phyloP scores from a whole-genome alignment of 805 yeast species.

The Myxozyma monticola region DNA sequence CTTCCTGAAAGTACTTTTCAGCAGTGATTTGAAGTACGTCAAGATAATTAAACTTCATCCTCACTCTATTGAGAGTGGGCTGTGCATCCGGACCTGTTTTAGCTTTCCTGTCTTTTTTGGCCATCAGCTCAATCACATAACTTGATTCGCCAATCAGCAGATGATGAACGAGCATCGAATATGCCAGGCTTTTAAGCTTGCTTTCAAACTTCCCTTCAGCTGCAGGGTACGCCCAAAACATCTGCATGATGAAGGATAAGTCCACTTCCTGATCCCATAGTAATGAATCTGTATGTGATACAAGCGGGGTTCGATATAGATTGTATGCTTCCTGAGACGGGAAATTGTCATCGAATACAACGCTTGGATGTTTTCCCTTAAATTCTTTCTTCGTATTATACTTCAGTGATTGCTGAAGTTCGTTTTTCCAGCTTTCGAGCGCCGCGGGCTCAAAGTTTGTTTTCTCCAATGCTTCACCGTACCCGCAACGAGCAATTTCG shows the following conservation, averaged over 20 bases:
- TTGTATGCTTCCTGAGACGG: slow-evolving; percentile 9
- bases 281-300: not conserved
- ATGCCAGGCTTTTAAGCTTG: too few relatives aligned
- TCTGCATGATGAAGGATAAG: not conserved
- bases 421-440: slow-evolving; percentile 24
- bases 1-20: too few relatives aligned
- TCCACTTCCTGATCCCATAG: not conserved
- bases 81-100: too few relatives aligned
- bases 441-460: slow-evolving; percentile 2
- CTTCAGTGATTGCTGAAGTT: slow-evolving; percentile 11
- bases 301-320: not conserved
- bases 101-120: not conserved
- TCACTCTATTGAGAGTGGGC: too few relatives aligned
- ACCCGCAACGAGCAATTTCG: slow-evolving; percentile 31
- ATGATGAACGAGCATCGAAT: too few relatives aligned
- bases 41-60: too few relatives aligned
- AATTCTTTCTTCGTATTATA: slow-evolving; percentile 16
- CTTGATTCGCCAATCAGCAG: not conserved
- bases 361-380: slow-evolving; percentile 11
- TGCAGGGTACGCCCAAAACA: not conserved
- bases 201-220: not conserved
- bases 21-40: too few relatives aligned
- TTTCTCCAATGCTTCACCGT: slow-evolving; percentile 21
- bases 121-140: not conserved
- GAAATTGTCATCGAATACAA: slow-evolving; percentile 24